These are phyloP conservation scores for Penicillium griseofulvum DNA, from an alignment of 2,329 filamentous ascomycete genomes.

Conservation along the genomic window DNA sequence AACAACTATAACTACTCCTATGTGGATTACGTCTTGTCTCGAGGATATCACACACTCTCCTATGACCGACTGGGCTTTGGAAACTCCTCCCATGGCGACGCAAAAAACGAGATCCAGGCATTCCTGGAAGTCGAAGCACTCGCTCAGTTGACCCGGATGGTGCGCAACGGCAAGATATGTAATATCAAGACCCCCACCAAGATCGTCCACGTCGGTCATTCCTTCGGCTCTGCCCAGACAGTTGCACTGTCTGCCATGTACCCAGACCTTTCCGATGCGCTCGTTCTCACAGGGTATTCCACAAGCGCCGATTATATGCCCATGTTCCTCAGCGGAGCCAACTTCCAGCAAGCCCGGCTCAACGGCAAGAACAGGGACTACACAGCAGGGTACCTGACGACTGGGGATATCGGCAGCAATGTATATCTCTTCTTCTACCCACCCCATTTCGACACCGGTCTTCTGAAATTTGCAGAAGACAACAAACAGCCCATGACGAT, in stretches of 20 bases:
- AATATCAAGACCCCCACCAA: conserved; percentile 32
- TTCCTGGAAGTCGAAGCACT: conserved; percentile 42
- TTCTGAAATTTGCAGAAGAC: conserved; percentile 18
- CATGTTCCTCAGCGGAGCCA: conserved; percentile 19
- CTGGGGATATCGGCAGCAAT: conserved; percentile 12
- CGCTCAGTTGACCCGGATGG: conserved; percentile 35
- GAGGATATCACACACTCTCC: conserved; percentile 42
- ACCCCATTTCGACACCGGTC: conserved; percentile 13
- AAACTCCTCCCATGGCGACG: conserved; percentile 38
- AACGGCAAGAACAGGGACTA: conserved; percentile 19
- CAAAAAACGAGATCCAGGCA: conserved; percentile 41
- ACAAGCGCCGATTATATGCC: conserved; percentile 22
- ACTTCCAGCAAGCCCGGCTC: conserved; percentile 18
- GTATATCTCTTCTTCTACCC: conserved; percentile 18
- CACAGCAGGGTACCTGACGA: conserved; percentile 24
- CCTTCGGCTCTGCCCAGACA: conserved; percentile 37
- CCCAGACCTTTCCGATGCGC: conserved; percentile 37
- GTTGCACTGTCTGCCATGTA: conserved; percentile 33
- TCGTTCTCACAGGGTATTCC: conserved; percentile 42
- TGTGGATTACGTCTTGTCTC: conserved; percentile 35
- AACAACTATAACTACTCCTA: conserved; percentile 36
- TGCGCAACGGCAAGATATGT: conserved; percentile 35
- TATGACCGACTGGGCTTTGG: conserved; percentile 43
- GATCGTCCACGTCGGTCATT: conserved; percentile 39
- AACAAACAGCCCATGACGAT: conserved; percentile 27